Conservation (phyloP, 352 stramenopile species). For the Globisporangium okanoganense region DNA sequence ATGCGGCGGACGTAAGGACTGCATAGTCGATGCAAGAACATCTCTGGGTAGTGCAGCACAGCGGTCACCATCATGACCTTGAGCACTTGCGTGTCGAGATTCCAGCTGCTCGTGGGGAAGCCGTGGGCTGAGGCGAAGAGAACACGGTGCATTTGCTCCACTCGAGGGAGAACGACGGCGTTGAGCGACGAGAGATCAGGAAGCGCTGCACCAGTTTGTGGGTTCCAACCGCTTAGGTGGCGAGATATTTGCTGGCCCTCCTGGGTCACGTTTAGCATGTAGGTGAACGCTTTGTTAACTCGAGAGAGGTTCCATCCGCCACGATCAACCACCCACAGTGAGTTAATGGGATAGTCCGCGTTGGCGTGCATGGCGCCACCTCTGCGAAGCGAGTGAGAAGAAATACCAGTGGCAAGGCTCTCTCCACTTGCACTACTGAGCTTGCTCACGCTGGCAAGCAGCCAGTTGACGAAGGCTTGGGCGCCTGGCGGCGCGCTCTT, state of each 20-base stretch:
- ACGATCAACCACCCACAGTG: slow-evolving; percentile 11
- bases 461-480: slow-evolving; percentile 16
- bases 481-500: background rate
- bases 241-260: background rate
- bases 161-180: background rate
- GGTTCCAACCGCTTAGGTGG: background rate
- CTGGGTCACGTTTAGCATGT: slow-evolving; percentile 14
- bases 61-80: background rate
- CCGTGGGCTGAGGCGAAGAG: background rate
- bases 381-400: slow-evolving; percentile 10
- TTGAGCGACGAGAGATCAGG: background rate
- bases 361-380: slow-evolving; percentile 15
- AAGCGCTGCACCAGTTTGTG: background rate
- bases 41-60: background rate
- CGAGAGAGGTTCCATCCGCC: slow-evolving; percentile 1
- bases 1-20: background rate
- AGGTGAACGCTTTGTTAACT: slow-evolving; percentile 13
- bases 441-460: slow-evolving; percentile 1
- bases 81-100: background rate
- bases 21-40: too few species aligned
- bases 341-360: background rate
- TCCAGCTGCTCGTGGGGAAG: background rate
- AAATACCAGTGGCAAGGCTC: background rate
- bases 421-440: background rate
- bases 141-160: background rate